phyloP scores from a whole-genome alignment of 2,329 filamentous ascomycete genomes.

The Aureobasidium sp. region DNA sequence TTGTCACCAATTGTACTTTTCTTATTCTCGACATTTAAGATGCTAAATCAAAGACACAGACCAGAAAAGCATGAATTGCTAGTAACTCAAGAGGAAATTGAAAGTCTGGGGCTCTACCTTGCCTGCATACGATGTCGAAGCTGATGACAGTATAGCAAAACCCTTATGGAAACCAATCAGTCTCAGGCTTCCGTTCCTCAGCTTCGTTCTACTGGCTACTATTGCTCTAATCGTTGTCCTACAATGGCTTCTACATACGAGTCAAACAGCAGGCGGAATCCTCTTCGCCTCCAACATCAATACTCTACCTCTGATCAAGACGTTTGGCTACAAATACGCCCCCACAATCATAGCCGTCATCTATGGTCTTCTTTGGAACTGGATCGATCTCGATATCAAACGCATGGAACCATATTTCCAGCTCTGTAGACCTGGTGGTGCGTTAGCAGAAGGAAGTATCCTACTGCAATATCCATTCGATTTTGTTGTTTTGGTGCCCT shows the following conservation, averaged over 20 bases:
- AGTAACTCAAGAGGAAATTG: too few relatives aligned
- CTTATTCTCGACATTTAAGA: too few relatives aligned
- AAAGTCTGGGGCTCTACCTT: too few relatives aligned
- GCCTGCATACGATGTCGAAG: too few relatives aligned
- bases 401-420: conserved; percentile 56
- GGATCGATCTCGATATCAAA: conserved; percentile 54
- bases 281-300: conserved; percentile 32
- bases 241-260: conserved; percentile 40
- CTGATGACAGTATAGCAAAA: too few relatives aligned
- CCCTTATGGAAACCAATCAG: background rate
- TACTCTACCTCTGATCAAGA: conserved; percentile 32
- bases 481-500: conserved; percentile 39
- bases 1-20: too few relatives aligned
- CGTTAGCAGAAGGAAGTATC: conserved; percentile 40
- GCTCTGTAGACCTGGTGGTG: conserved; percentile 43
- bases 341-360: conserved; percentile 50
- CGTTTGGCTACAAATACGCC: conserved; percentile 42
- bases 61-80: too few relatives aligned
- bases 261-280: conserved; percentile 37
- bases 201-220: conserved; percentile 26
- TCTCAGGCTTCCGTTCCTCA: background rate
- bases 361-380: conserved; percentile 52
- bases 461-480: conserved; percentile 50
- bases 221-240: conserved; percentile 37
- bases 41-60: too few relatives aligned